phyloP scores from a whole-genome alignment of 306 rosid species.

The Abrus precatorius region DNA sequence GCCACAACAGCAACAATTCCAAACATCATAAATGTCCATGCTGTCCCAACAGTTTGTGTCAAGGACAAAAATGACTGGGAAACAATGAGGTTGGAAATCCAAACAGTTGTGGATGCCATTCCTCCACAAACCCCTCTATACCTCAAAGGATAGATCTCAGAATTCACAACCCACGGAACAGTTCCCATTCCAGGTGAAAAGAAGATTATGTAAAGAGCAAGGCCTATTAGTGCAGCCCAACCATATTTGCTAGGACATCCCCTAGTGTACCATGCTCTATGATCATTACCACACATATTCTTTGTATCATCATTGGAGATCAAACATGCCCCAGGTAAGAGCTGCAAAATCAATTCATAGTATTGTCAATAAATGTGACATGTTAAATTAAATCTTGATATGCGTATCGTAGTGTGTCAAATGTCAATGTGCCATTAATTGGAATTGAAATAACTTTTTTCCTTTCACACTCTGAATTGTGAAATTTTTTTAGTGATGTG shows the following conservation, averaged over 20 bases:
- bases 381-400: neutral
- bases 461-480: neutral
- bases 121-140: slow-evolving; percentile 74
- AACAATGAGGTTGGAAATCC: slow-evolving; percentile 71
- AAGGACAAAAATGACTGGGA: slow-evolving; percentile 67
- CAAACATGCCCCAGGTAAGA: slow-evolving; percentile 72
- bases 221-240: slow-evolving; percentile 62
- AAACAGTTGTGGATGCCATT: slow-evolving; percentile 70
- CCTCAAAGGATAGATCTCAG: slow-evolving; percentile 76
- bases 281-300: slow-evolving; percentile 46
- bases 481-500: too few species aligned
- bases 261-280: slow-evolving; percentile 71
- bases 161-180: slow-evolving; percentile 78
- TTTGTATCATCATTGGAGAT: slow-evolving; percentile 44
- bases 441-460: neutral
- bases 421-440: neutral
- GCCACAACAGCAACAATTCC: slow-evolving; percentile 59
- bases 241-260: slow-evolving; percentile 77
- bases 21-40: slow-evolving; percentile 70
- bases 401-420: neutral
- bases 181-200: slow-evolving; percentile 83
- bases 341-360: slow-evolving; percentile 50
- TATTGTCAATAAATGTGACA: neutral
- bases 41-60: slow-evolving; percentile 61
- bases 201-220: slow-evolving; percentile 69